Base-by-base conservation (phyloP, 2,329 filamentous ascomycete species). In the Zalaria sp. region DNA sequence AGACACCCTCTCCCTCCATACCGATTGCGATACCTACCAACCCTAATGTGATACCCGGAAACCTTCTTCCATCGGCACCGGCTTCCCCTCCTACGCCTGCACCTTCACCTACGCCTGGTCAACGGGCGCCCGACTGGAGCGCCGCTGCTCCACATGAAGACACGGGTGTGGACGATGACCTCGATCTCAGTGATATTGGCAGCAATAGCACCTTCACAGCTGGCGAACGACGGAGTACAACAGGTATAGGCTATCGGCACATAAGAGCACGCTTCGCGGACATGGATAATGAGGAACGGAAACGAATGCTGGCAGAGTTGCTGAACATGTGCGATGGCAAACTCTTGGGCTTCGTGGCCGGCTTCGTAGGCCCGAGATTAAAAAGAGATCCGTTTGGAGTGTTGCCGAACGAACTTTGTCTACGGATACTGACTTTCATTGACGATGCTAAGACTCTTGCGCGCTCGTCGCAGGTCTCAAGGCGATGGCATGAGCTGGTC, bases 371-470 rank as follows among this genome's bases (percentile, higher is more conserved):
- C 59, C 91, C 91, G 27, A 67, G 93, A 47, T 66, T 98, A 49
- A 95, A 95, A 64, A 94, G 95, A 61, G 91, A 98, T 58, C 91
- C 91, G 0, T 96, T 98, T 55, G 85, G 81, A 39, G 83, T 82
- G 44, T 72, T 98, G 41, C 91, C 91, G 0, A 88, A 93, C 56
- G 91, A 98, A 63, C 67, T 98, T 35, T 96, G 89, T 60, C 38
- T 40, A 3, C 55, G 94, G 83, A 84, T 98, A 49, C 71, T 98
- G 39, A 93, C 89, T 35, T 98, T 93, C 59, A 89, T 98, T 56
- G 91, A 98, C 55, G 91, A 98, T 56, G 88, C 91, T 1, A 91
- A 88, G 58, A 93, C 93, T 3, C 72, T 98, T 37, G 89, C 88
- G 34, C 76, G 91, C 57, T 84, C 91, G 40, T 94, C 89, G 4